These are phyloP conservation scores for Ascocoryne sarcoides DNA, from an alignment of 2,329 filamentous ascomycete species.

Conservation along the genomic window DNA sequence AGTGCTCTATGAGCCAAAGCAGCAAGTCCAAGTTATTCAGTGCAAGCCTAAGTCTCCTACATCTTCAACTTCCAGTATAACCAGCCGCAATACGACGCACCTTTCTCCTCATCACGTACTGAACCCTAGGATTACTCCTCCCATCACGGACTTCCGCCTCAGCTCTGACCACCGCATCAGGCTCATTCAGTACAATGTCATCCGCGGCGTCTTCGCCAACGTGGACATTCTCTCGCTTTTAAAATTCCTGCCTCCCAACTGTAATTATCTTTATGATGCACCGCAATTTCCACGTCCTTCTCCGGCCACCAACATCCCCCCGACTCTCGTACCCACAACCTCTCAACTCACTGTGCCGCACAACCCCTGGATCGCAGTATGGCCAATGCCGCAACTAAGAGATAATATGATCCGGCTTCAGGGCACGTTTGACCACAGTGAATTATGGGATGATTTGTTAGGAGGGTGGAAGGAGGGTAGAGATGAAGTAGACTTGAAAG, in stretches of 20 bases:
- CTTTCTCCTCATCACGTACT: no score
- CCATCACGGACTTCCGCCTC: neutral
- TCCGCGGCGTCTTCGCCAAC: constrained; percentile 16
- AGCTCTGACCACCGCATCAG: constrained; percentile 9
- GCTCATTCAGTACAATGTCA: constrained; percentile 20
- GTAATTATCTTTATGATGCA: neutral
- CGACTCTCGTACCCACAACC: constrained; percentile 23
- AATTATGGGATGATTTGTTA: constrained; percentile 14
- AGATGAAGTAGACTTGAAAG: constrained; percentile 15
- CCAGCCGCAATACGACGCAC: no score
- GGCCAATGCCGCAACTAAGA: constrained; percentile 29
- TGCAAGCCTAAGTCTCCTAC: no score
- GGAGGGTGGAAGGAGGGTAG: constrained; percentile 10
- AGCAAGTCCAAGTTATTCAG: no score
- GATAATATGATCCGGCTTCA: constrained; percentile 27
- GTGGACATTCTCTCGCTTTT: neutral
- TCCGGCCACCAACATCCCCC: constrained; percentile 2
- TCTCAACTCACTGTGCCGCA: constrained; percentile 26
- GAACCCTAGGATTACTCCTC: no score
- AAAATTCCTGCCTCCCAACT: constrained; percentile 4
- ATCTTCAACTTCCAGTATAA: no score
- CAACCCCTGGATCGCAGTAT: constrained; percentile 31
- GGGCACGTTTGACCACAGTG: constrained; percentile 16
- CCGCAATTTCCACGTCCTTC: neutral
- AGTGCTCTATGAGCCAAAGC: no score